A percentile compares a stretch with the other conserved stretches of the same genome.
phyloP scores from a whole-genome alignment of 2,329 filamentous ascomycete genomes.

The Fusarium redolens region DNA sequence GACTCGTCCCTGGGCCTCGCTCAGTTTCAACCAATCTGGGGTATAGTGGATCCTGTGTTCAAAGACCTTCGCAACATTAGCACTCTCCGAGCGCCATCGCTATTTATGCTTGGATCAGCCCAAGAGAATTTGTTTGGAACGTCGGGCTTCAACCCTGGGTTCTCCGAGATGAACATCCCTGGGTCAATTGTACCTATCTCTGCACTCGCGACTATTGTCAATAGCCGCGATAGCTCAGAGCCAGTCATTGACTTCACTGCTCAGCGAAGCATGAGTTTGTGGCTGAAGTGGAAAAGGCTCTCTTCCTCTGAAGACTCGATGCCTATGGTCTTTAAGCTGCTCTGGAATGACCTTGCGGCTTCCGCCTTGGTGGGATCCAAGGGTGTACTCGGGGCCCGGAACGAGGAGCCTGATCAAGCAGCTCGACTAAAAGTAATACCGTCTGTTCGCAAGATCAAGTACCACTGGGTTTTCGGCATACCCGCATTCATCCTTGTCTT shows the following conservation, averaged over 20 bases:
- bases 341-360: constrained; percentile 37
- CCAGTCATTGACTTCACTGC: constrained; percentile 18
- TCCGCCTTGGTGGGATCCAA: constrained; percentile 39
- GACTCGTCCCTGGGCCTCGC: constrained; percentile 33
- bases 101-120: constrained; percentile 23
- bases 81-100: constrained; percentile 21
- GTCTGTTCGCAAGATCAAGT: constrained; percentile 34
- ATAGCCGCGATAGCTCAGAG: not conserved
- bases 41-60: constrained; percentile 32
- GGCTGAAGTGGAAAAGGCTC: constrained; percentile 32
- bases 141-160: not conserved
- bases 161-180: constrained; percentile 20
- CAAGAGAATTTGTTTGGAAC: not conserved
- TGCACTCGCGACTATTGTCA: constrained; percentile 13
- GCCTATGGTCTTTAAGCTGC: constrained; percentile 17
- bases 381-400: constrained; percentile 31
- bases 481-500: constrained; percentile 31
- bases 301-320: constrained; percentile 17
- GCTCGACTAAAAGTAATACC: constrained; percentile 18
- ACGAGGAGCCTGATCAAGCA: constrained; percentile 21
- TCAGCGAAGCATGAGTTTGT: constrained; percentile 28
- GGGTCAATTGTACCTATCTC: constrained; percentile 26
- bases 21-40: constrained; percentile 38
- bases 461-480: constrained; percentile 35
- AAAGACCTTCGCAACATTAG: constrained; percentile 26